These are phyloP conservation scores for Athelia sp. DNA, from an alignment of 1,284 basidiomycete species.

Conservation along the genomic window DNA sequence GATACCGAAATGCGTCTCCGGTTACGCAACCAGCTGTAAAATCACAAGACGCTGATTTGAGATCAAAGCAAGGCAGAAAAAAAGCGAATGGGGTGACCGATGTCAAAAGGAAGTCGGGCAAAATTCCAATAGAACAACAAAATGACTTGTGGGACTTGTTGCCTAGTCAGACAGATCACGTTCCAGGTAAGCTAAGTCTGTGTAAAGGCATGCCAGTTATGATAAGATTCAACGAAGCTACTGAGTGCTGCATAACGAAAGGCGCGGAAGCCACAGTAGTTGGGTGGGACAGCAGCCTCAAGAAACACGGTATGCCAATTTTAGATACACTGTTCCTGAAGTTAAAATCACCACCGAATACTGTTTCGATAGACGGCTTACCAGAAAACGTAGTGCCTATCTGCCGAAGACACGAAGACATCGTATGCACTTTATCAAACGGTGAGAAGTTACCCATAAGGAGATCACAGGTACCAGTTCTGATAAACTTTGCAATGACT, in stretches of 20 bases:
- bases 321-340: slow-evolving; percentile 24
- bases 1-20: too few relatives aligned
- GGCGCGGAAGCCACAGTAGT: slow-evolving; percentile 28
- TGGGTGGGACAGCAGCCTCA: slow-evolving; percentile 22
- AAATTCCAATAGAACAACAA: slow-evolving; percentile 11
- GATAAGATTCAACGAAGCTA: slow-evolving; percentile 27
- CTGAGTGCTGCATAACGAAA: too few relatives aligned
- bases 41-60: background rate
- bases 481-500: slow-evolving; percentile 38
- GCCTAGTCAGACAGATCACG: slow-evolving; percentile 13
- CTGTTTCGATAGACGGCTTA: slow-evolving; percentile 25
- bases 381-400: slow-evolving; percentile 35
- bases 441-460: slow-evolving; percentile 18
- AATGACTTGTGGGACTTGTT: slow-evolving; percentile 22
- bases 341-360: slow-evolving; percentile 17
- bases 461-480: slow-evolving; percentile 26
- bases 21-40: too few relatives aligned
- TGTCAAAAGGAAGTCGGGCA: background rate
- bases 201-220: slow-evolving; percentile 37
- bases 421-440: slow-evolving; percentile 21
- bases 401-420: too few relatives aligned
- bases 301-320: slow-evolving; percentile 5
- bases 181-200: slow-evolving; percentile 24
- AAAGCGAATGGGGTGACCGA: too few relatives aligned
- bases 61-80: too few relatives aligned